These are phyloP conservation scores for Heritiera littoralis DNA, from an alignment of 345 rosid species.

Conservation along the genomic window DNA sequence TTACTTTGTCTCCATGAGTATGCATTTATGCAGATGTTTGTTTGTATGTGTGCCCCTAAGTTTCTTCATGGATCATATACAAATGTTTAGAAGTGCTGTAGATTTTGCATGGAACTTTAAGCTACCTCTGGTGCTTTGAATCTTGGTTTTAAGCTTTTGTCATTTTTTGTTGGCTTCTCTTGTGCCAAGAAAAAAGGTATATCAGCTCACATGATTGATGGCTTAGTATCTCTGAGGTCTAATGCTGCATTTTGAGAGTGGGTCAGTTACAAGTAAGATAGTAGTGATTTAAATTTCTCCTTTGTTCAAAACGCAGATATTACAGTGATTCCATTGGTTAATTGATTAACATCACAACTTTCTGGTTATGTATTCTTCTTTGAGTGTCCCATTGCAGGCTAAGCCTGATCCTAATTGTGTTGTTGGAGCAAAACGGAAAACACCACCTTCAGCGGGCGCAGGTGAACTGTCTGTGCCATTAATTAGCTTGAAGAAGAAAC, in stretches of 20 bases:
- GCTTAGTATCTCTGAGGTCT: neutral
- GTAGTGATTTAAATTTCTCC: neutral
- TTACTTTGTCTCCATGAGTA: neutral
- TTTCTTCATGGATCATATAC: constrained; percentile 2
- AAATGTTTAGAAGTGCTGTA: neutral
- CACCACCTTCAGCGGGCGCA: constrained; percentile 23
- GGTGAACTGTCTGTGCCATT: constrained; percentile 18
- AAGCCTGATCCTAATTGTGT: constrained; percentile 43
- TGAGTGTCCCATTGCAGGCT: constrained; percentile 42
- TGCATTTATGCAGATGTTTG: neutral
- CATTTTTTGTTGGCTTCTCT: neutral
- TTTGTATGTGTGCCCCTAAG: neutral
- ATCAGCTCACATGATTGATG: neutral
- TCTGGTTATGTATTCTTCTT: constrained; percentile 25
- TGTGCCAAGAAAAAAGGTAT: neutral
- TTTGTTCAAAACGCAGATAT: neutral
- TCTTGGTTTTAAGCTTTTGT: neutral
- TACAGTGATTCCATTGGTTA: constrained; percentile 1
- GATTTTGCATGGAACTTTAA: constrained; percentile 1
- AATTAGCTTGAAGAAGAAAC: constrained; percentile 26
- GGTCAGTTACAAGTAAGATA: neutral
- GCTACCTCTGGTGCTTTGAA: neutral
- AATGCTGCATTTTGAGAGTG: neutral
- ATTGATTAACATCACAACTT: neutral
- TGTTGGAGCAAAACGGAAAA: constrained; percentile 46